Conservation (phyloP, 2,329 filamentous ascomycete species). For the Pleomassaria siparia region DNA sequence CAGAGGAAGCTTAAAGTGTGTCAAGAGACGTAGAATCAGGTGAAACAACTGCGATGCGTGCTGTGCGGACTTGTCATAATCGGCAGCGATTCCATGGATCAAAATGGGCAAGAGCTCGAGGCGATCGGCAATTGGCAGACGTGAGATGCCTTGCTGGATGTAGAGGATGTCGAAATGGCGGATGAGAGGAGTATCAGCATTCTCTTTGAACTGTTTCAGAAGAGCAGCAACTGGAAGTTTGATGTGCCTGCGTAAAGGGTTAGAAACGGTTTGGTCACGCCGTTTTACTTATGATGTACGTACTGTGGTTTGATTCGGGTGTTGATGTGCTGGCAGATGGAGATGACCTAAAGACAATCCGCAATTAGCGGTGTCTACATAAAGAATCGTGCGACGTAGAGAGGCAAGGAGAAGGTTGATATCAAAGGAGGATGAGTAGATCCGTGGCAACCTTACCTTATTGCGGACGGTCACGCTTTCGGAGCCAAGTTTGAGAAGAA, state of each 20-base stretch:
- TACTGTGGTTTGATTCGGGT: constrained; percentile 61
- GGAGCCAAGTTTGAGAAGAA: constrained; percentile 84
- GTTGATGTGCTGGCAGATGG: constrained; percentile 72
- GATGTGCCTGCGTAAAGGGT: constrained; percentile 51
- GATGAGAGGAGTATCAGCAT: constrained; percentile 67
- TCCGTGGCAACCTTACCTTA: no score
- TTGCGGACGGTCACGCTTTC: constrained; percentile 77
- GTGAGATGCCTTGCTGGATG: constrained; percentile 77
- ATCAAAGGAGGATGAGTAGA: no score
- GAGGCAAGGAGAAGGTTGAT: background rate
- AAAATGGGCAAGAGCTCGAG: constrained; percentile 72
- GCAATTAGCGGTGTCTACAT: constrained; percentile 35
- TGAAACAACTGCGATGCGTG: constrained; percentile 74
- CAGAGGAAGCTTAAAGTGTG: constrained; percentile 69
- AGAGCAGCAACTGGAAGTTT: constrained; percentile 82
- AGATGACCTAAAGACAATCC: constrained; percentile 55
- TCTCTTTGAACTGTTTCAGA: constrained; percentile 85
- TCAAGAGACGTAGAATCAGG: constrained; percentile 74
- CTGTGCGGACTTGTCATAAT: constrained; percentile 56
- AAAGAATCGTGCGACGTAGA: background rate
- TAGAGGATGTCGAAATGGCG: constrained; percentile 88
- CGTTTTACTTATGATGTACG: constrained; percentile 14
- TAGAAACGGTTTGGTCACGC: constrained; percentile 6
- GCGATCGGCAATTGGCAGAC: constrained; percentile 63
- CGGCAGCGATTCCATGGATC: constrained; percentile 65